Percentiles rank a stretch among this genome's conserved stretches.
These are phyloP conservation scores for Kwoniella sp. DNA, from an alignment of 768 basidiomycete species.

Conservation along the genomic window DNA sequence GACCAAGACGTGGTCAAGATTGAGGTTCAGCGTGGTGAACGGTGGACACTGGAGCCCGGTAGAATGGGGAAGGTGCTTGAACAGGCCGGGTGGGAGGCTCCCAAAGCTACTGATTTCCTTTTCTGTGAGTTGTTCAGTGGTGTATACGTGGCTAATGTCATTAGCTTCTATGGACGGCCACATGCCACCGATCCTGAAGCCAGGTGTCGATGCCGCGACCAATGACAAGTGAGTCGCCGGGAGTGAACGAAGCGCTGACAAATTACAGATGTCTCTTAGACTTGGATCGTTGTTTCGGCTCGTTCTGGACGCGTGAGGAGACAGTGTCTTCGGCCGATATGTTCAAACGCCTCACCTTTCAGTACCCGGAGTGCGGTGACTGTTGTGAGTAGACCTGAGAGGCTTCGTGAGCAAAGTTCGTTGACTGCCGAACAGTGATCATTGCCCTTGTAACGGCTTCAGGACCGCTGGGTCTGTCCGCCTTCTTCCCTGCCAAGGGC, in stretches of 20 bases:
- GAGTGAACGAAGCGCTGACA: not conserved
- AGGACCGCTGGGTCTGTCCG: slow-evolving; percentile 43
- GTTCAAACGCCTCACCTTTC: slow-evolving; percentile 48
- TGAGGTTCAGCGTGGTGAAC: slow-evolving; percentile 32
- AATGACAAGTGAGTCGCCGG: slow-evolving; percentile 20
- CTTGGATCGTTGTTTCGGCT: slow-evolving; percentile 44
- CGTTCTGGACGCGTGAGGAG: slow-evolving; percentile 38
- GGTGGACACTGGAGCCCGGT: slow-evolving; percentile 39
- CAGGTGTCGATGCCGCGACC: slow-evolving; percentile 2
- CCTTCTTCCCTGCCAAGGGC: slow-evolving; percentile 43
- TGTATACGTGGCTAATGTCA: too few relatives aligned
- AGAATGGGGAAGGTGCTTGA: slow-evolving; percentile 27
- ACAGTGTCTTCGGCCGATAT: slow-evolving; percentile 34
- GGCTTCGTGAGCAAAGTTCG: not conserved
- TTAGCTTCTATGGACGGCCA: slow-evolving; percentile 46
- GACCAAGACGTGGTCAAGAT: slow-evolving; percentile 36
- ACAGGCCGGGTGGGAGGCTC: slow-evolving; percentile 43
- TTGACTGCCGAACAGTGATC: slow-evolving; percentile 21
- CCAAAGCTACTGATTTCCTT: slow-evolving; percentile 41
- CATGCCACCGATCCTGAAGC: slow-evolving; percentile 35
- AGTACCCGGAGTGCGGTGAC: slow-evolving; percentile 48
- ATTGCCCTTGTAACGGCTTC: slow-evolving; percentile 43
- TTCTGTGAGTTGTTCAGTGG: slow-evolving; percentile 44
- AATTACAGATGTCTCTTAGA: slow-evolving; percentile 33
- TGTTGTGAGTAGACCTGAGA: slow-evolving; percentile 33